Evolutionary conservation across 192 early-diverging fungal genomes (phyloP), one percentile per base, ranked within the genome.

Genomic region (Rhizophagus clarus): DNA sequence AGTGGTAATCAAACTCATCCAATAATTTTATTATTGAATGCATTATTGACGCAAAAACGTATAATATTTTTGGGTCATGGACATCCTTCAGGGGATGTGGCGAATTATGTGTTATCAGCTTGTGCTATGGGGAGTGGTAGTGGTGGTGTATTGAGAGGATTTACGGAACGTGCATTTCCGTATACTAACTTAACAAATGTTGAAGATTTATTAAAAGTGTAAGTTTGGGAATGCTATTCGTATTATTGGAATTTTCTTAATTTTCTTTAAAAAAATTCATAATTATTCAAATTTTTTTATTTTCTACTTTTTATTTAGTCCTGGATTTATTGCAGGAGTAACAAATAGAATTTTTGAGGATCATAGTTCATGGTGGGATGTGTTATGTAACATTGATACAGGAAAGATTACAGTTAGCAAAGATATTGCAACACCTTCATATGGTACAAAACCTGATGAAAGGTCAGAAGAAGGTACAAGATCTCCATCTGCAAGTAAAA

Each of bases 341-440:
- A 97, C 97, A 0, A 97, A 98, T 84, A 94, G 95, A n/a, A 90
- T 94, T 1, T 97, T 98, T 86, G 96, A 97, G 81, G 95, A 97
- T 81, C 93, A 96, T 47, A 89, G 93, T 15, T 87, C 91, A 69
- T 96, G 96, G 96, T 98, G 96, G 96, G 97, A 98, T 88, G 88
- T 98, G n/a, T 87, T 97, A 24, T 97, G 94, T 84, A 96, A 98
- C 82, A 94, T 98, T 77, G 94, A 93, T 79, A 96, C 96, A 2
- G 96, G 96, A 68, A 95, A 93, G 80, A 96, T 98, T 71, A 95
- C 92, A n/a, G 93, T 98, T 60, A 96, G 95, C 81, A 95, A 94
- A 51, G 89, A 90, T 60, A 87, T 90, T 40, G 70, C 77, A 10
- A 74, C 84, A 15, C 61, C 76, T 42, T 37, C 82, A 28, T 31